Base-by-base conservation (phyloP, 192 early-diverging fungal species). In the Lobulomyces angularis region DNA sequence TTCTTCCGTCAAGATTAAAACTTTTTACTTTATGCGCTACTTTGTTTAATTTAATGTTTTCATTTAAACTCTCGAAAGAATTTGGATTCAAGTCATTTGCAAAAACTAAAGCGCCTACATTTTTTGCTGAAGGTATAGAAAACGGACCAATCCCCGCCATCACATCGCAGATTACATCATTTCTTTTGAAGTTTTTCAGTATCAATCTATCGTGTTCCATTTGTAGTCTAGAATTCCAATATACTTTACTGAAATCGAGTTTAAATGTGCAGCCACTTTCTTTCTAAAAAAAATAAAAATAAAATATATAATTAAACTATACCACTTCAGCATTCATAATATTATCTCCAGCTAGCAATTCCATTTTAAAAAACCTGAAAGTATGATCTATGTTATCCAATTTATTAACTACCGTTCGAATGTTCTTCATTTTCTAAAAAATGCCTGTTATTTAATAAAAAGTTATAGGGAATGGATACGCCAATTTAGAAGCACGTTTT, bases 161-260 rank as follows among this genome's bases (percentile, higher is more conserved):
- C 2, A 92, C 89, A 59, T 99, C 95, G 47, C 90, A 95, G 5
- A 98, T 62, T 29, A 71, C 63, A 18, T 84, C 76, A 2, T 71
- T 75, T 30, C 53, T 44, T 12, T 62, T 55, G 58, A 98, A 98
- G 45, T 56, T 34, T n/a, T 37, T 35, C 24, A 64, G 62, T 18
- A 92, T 83, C n/a, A 99, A 52, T 24, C 96, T 79, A 27, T 88
- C 82, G 43, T 99, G 96, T 49, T 99, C 96, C 0, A 69, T 61
- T 47, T 96, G 90, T 37, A 99, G 70, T 8, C 96, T 76, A 3
- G 91, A 94, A 67, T 99, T 99, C 96, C 96, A 99, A 61, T 99
- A 99, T 3, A 99, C 96, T 41, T 84, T 75, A 9, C 91, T 86
- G 53, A 92, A 96, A 46, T 99, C 93, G 44, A 99, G 88, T 35